Evolutionary conservation across 2,329 filamentous ascomycete species (phyloP).

Genomic region (Alternaria gansuensis): DNA sequence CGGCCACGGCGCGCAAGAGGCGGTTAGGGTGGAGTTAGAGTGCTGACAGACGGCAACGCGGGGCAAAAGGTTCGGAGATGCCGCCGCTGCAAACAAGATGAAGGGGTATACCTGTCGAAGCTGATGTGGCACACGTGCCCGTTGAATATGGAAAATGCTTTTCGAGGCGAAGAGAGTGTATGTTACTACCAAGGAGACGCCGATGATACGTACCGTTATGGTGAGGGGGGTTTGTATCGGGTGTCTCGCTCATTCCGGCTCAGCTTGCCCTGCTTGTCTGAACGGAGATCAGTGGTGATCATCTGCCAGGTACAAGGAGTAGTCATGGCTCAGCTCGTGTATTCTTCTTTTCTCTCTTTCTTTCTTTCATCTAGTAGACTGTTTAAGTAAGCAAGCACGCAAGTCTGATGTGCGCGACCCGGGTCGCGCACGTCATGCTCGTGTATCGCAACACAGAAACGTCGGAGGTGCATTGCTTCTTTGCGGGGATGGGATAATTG

Average conservation of each 20-base stretch:
- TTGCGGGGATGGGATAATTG: background rate
- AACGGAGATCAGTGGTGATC: slow-evolving; percentile 27
- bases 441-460: slow-evolving; percentile 2
- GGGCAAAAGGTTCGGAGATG: slow-evolving; percentile 4
- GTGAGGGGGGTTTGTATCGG: background rate
- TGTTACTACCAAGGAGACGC: background rate
- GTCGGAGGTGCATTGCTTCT: slow-evolving; percentile 2
- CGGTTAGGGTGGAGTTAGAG: slow-evolving; percentile 8
- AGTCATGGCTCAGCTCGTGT: slow-evolving; percentile 7
- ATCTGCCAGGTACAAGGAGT: slow-evolving; percentile 31
- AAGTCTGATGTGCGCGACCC: background rate
- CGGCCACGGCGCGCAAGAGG: slow-evolving; percentile 5
- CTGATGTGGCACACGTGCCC: background rate
- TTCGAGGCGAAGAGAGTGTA: background rate
- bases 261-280: slow-evolving; percentile 17
- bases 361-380: background rate
- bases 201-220: background rate
- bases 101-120: background rate
- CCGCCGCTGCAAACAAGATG: background rate
- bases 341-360: background rate
- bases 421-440: background rate
- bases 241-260: slow-evolving; percentile 12
- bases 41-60: slow-evolving; percentile 3
- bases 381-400: background rate
- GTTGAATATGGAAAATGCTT: background rate